A percentile compares a stretch with the other conserved stretches of the same genome.
Conservation (phyloP, 495 filamentous ascomycete species). For the Evansstolkia leycettana region DNA sequence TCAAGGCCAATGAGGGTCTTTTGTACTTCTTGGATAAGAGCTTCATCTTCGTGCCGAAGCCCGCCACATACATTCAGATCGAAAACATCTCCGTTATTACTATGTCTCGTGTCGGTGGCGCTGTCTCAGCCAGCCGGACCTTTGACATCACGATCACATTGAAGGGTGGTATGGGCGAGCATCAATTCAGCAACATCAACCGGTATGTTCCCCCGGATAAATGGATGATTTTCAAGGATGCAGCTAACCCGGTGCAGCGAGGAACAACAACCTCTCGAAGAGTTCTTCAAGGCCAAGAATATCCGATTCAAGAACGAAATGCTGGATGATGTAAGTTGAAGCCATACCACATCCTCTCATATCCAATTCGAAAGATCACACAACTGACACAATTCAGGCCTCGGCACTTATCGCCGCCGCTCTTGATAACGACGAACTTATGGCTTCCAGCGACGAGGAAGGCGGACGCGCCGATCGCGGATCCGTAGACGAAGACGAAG, state of each 20-base stretch:
- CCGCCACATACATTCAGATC: constrained; percentile 88
- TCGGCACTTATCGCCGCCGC: constrained; percentile 67
- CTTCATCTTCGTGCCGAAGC: constrained; percentile 98
- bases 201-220: constrained; percentile 45
- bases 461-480: constrained; percentile 60
- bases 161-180: constrained; percentile 65
- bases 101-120: constrained; percentile 91
- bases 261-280: constrained; percentile 88
- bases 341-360: too few species aligned
- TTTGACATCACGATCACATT: constrained; percentile 91
- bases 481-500: constrained; percentile 89
- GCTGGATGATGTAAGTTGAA: constrained; percentile 51
- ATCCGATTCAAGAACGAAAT: constrained; percentile 97
- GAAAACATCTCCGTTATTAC: constrained; percentile 82
- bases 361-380: too few species aligned
- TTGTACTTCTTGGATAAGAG: constrained; percentile 96
- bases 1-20: constrained; percentile 97
- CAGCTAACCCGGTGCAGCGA: constrained; percentile 39
- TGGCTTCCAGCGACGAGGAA: constrained; percentile 77
- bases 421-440: constrained; percentile 60
- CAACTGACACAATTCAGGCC: too few species aligned
- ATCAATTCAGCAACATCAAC: constrained; percentile 98
- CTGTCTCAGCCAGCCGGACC: constrained; percentile 84
- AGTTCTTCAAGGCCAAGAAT: constrained; percentile 88
- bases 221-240: not conserved